A percentile compares a stretch with the other conserved stretches of the same genome.
Evolutionary conservation across 2,329 filamentous ascomycete species (phyloP).

Genomic region (Chaetomium olivaceum): DNA sequence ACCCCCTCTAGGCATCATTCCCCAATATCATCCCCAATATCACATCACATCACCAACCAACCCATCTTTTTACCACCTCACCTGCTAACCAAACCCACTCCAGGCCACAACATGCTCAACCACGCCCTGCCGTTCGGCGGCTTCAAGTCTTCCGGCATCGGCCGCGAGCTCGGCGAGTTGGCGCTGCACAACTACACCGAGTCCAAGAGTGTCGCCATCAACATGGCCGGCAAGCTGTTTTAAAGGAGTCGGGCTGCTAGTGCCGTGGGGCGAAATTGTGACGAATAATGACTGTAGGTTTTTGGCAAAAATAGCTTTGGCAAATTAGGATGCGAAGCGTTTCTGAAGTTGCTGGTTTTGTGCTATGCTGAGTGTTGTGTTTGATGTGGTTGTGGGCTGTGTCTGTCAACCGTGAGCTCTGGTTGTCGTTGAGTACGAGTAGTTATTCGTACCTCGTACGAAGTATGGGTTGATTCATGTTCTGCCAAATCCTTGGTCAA

Average conservation of each 20-base stretch:
- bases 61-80: neutral
- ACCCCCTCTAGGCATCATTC: too few species aligned
- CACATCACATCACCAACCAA: neutral
- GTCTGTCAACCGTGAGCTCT: too few species aligned
- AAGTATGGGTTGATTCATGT: too few species aligned
- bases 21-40: neutral
- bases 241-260: constrained; percentile 2
- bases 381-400: too few species aligned
- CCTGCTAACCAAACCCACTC: neutral
- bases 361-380: neutral
- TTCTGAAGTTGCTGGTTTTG: neutral
- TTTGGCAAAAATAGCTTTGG: neutral
- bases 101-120: constrained; percentile 49
- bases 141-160: constrained; percentile 76
- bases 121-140: constrained; percentile 65
- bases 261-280: neutral
- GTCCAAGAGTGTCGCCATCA: constrained; percentile 65
- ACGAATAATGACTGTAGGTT: constrained; percentile 16
- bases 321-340: neutral
- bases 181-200: constrained; percentile 68
- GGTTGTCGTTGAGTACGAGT: too few species aligned
- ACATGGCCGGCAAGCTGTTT: constrained; percentile 37
- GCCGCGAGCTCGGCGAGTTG: constrained; percentile 71
- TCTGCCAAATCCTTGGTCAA: neutral
- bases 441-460: too few species aligned